A percentile compares a stretch with the other conserved stretches of the same genome.
These are phyloP conservation scores for Penicillium waksmanii DNA, from an alignment of 495 filamentous ascomycete species.

Conservation along the genomic window DNA sequence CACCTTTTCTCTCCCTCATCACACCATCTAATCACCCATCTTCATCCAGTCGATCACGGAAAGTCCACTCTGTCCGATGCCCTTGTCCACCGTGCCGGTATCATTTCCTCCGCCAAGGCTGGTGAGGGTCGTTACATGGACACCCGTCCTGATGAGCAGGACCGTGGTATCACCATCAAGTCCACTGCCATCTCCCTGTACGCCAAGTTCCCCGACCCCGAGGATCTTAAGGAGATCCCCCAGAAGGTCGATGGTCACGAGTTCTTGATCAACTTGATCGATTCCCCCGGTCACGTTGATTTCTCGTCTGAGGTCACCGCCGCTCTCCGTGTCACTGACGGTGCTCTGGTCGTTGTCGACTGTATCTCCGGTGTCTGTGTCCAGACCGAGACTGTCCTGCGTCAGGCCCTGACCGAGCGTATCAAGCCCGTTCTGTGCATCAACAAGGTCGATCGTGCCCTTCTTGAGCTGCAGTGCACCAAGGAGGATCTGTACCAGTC, in stretches of 20 bases:
- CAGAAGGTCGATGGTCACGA: conserved; percentile 86
- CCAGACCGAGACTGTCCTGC: conserved; percentile 99
- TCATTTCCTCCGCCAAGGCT: conserved; percentile 97
- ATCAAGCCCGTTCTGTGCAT: conserved; percentile 99
- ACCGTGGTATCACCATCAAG: conserved; percentile 99
- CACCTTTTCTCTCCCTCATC: conserved; percentile 1
- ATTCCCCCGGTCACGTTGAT: conserved; percentile 99
- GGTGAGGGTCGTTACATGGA: conserved; percentile 95
- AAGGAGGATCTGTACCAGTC: conserved; percentile 99
- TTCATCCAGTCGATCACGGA: conserved; percentile 85
- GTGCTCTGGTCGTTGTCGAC: conserved; percentile 99
- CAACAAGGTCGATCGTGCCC: conserved; percentile 99
- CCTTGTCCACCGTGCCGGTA: conserved; percentile 98
- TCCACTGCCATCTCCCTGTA: conserved; percentile 99
- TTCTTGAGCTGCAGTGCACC: conserved; percentile 95
- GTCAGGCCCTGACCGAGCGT: conserved; percentile 98
- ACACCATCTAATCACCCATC: neutral
- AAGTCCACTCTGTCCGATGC: conserved; percentile 99
- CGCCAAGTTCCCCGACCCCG: conserved; percentile 75
- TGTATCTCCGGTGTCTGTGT: conserved; percentile 99
- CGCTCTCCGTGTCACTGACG: conserved; percentile 99
- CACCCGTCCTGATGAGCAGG: conserved; percentile 96
- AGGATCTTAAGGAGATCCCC: conserved; percentile 94
- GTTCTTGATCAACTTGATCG: conserved; percentile 99
- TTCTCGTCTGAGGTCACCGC: conserved; percentile 99